Conservation (phyloP, 176 grass and related monocot species). For the Canna indica region DNA sequence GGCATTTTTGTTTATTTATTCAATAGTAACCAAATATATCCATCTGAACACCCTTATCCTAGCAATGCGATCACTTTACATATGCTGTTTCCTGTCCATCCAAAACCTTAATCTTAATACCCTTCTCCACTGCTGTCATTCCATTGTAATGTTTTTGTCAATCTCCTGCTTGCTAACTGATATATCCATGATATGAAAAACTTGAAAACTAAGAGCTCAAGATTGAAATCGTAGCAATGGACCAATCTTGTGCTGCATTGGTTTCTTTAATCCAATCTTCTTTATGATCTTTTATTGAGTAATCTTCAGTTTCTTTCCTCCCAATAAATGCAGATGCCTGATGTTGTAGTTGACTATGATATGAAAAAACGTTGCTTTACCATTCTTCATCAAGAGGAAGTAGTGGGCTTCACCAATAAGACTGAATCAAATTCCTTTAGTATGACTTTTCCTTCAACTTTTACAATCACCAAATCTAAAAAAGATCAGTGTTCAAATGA, state of each 20-base stretch:
- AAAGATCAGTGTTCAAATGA: constrained; percentile 33
- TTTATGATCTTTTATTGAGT: neutral
- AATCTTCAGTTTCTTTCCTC: constrained; percentile 11
- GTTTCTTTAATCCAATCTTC: neutral
- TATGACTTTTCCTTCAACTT: constrained; percentile 17
- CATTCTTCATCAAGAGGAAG: constrained; percentile 76
- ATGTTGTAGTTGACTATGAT: constrained; percentile 85
- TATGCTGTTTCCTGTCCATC: neutral
- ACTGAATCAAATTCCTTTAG: constrained; percentile 16
- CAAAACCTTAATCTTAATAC: no score
- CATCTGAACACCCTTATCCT: neutral
- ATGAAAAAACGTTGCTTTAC: constrained; percentile 51
- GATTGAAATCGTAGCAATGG: neutral
- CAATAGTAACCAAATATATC: neutral
- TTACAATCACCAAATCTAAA: constrained; percentile 19
- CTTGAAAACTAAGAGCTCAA: neutral
- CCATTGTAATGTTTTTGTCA: neutral
- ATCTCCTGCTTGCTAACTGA: neutral
- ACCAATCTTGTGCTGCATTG: neutral
- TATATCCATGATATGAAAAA: neutral
- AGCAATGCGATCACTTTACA: neutral
- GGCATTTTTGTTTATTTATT: neutral
- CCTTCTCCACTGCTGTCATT: neutral
- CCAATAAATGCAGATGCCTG: constrained; percentile 48
- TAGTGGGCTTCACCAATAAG: constrained; percentile 30